Percentiles rank a stretch among this genome's conserved stretches.
Conservation (phyloP, 768 basidiomycete species). For the Suillus variegatus region DNA sequence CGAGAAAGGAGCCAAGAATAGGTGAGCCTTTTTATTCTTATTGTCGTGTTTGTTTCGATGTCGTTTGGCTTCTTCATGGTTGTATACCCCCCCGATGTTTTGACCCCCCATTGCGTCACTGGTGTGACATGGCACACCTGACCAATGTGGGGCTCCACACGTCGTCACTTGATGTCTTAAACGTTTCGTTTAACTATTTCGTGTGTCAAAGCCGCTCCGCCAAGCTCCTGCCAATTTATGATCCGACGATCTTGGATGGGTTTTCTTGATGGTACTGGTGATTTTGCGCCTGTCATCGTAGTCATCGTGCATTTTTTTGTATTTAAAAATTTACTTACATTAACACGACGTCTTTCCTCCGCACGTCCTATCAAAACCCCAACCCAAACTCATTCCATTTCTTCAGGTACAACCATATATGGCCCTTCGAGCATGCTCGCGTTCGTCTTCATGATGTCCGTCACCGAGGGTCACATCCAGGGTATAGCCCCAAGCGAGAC, state of each 20-base stretch:
- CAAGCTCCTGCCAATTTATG: not conserved
- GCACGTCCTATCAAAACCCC: not conserved
- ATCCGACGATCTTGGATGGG: not conserved
- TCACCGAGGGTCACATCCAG: conserved; percentile 30
- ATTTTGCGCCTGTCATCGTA: not conserved
- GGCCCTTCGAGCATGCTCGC: conserved; percentile 95
- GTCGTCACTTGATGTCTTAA: not conserved
- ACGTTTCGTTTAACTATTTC: not conserved
- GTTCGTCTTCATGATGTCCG: conserved; percentile 61
- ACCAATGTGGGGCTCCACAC: not conserved
- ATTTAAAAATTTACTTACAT: not conserved
- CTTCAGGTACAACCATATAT: conserved; percentile 90
- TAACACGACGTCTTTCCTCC: not conserved
- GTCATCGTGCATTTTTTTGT: not conserved
- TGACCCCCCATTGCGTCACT: not conserved
- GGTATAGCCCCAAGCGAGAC: conserved; percentile 2
- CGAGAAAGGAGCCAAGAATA: conserved; percentile 92
- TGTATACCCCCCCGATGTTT: not conserved
- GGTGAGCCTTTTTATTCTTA: conserved; percentile 45
- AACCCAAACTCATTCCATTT: conserved; percentile 3
- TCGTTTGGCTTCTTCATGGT: not conserved
- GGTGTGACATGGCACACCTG: conserved; percentile 5
- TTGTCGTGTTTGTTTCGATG: not conserved
- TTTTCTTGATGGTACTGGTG: not conserved
- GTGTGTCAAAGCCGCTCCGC: not conserved